Percentiles rank a stretch among this genome's conserved stretches.
Conservation (phyloP, 2,329 filamentous ascomycete genomes). For the Aspergillus proliferans region DNA sequence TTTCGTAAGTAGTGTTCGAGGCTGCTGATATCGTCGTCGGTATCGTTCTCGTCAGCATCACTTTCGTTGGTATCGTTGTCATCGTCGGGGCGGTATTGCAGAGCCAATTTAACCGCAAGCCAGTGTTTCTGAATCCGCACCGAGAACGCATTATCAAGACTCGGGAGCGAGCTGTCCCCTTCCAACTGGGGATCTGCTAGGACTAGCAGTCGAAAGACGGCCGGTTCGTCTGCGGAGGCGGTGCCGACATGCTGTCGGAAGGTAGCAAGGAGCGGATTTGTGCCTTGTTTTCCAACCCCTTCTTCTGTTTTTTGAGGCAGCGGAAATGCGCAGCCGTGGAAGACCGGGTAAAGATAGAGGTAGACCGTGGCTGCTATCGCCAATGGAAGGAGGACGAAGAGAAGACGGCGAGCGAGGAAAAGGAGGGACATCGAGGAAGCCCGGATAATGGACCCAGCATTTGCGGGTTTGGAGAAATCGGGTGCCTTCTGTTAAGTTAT, state of each 20-base stretch:
- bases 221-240: slow-evolving; percentile 28
- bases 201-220: slow-evolving; percentile 79
- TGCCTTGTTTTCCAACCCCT: slow-evolving; percentile 3
- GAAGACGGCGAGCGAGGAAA: slow-evolving; percentile 39
- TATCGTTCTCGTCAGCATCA: neutral
- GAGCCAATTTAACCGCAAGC: slow-evolving; percentile 13
- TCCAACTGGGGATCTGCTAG: slow-evolving; percentile 91
- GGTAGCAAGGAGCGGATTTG: slow-evolving; percentile 27
- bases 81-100: slow-evolving; percentile 1
- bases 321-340: slow-evolving; percentile 76
- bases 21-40: neutral
- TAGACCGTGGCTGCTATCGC: slow-evolving; percentile 66
- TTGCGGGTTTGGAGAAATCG: slow-evolving; percentile 3
- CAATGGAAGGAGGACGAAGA: slow-evolving; percentile 55
- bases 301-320: slow-evolving; percentile 24
- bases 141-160: slow-evolving; percentile 39
- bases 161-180: slow-evolving; percentile 76
- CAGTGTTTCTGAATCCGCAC: slow-evolving; percentile 38
- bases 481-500: neutral
- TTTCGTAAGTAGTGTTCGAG: slow-evolving; percentile 1
- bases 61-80: neutral
- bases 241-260: slow-evolving; percentile 31
- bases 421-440: slow-evolving; percentile 45
- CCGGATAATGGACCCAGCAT: neutral
- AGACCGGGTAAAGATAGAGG: slow-evolving; percentile 80